A percentile compares a stretch with the other conserved stretches of the same genome.
phyloP scores from a whole-genome alignment of 2,329 filamentous ascomycete genomes.

The Ceratocystis harringtonii region DNA sequence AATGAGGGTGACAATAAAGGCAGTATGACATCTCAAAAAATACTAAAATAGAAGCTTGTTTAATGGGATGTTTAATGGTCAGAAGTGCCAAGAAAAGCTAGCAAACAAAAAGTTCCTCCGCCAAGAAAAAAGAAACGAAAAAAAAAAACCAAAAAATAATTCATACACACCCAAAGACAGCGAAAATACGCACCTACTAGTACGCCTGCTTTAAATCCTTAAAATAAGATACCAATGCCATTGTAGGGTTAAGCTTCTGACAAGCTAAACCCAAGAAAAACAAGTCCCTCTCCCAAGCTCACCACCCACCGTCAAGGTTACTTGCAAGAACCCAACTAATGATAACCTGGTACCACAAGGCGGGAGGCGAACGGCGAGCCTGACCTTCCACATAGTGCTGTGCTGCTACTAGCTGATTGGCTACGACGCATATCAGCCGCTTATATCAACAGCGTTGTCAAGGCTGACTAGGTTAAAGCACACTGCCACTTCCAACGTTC shows the following conservation, averaged over 20 bases:
- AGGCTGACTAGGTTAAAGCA: neutral
- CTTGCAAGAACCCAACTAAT: neutral
- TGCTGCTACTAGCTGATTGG: neutral
- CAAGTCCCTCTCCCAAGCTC: no score
- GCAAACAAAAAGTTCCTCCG: neutral
- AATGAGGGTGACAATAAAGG: neutral
- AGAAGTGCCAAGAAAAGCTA: neutral
- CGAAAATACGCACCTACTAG: neutral
- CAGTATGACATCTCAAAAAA: neutral
- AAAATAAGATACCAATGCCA: no score
- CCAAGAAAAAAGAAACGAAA: neutral
- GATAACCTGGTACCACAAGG: no score
- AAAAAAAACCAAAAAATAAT: no score
- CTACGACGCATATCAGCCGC: no score
- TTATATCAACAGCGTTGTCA: no score
- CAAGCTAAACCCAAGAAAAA: neutral
- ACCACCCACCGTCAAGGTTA: neutral
- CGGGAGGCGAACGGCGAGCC: no score
- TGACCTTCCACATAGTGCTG: neutral
- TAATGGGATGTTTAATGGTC: neutral
- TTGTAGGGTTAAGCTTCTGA: neutral
- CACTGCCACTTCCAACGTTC: neutral
- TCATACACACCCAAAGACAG: neutral
- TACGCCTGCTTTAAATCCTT: neutral
- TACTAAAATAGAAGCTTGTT: conserved; percentile 1